A percentile compares a stretch with the other conserved stretches of the same genome.
These are phyloP conservation scores for Nigrograna mackinnonii DNA, from an alignment of 2,329 filamentous ascomycete genomes.

Conservation along the genomic window DNA sequence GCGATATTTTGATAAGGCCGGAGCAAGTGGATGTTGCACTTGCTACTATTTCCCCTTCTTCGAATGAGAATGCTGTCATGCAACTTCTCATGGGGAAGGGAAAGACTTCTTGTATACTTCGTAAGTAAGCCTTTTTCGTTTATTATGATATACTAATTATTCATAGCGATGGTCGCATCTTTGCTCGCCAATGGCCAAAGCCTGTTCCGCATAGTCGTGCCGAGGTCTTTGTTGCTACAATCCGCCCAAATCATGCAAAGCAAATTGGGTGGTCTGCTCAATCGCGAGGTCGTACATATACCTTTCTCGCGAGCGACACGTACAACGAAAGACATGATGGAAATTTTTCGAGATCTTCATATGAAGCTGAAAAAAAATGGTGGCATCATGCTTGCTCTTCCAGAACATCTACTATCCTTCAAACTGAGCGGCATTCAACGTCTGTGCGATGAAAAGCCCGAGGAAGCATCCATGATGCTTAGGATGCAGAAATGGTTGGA, in stretches of 20 bases:
- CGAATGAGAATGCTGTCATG: constrained; percentile 60
- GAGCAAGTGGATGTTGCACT: constrained; percentile 66
- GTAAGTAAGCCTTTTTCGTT: constrained; percentile 13
- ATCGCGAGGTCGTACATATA: constrained; percentile 58
- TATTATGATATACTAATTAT: constrained; percentile 9
- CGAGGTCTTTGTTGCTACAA: constrained; percentile 60
- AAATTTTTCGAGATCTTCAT: constrained; percentile 44
- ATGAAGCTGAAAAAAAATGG: constrained; percentile 43
- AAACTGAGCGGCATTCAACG: constrained; percentile 64
- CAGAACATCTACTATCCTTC: constrained; percentile 69
- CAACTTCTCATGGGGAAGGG: constrained; percentile 72
- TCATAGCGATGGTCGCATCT: constrained; percentile 57
- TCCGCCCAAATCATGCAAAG: constrained; percentile 61
- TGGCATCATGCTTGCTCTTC: constrained; percentile 63
- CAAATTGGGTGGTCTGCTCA: constrained; percentile 59
- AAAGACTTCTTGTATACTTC: constrained; percentile 66
- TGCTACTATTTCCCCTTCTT: constrained; percentile 61
- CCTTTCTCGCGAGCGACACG: constrained; percentile 60
- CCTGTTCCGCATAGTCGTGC: constrained; percentile 60
- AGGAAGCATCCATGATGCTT: constrained; percentile 54
- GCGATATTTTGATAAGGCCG: constrained; percentile 63
- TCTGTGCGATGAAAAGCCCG: constrained; percentile 51
- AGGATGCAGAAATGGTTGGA: constrained; percentile 56
- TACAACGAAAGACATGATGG: constrained; percentile 32
- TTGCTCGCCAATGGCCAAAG: constrained; percentile 42